Percentiles rank a stretch among this genome's conserved stretches.
Conservation (phyloP, 495 filamentous ascomycete species). For the Daldinia vernicosa region DNA sequence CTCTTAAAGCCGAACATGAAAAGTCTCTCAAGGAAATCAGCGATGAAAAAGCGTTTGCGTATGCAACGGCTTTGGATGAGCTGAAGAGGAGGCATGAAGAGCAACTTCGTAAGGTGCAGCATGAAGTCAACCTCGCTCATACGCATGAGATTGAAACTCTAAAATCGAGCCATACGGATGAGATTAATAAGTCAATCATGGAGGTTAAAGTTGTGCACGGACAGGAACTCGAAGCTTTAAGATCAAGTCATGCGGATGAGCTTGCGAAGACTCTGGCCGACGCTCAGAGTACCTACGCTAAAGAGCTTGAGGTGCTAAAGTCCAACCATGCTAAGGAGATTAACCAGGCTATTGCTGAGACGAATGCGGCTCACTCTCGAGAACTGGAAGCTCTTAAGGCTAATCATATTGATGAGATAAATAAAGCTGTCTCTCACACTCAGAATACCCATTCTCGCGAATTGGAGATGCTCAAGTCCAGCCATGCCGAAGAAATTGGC, state of each 20-base stretch:
- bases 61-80: slow-evolving; percentile 54
- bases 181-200: slow-evolving; percentile 45
- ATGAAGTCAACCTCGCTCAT: slow-evolving; percentile 49
- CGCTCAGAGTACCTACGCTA: slow-evolving; percentile 43
- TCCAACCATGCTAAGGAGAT: slow-evolving; percentile 49
- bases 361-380: slow-evolving; percentile 48
- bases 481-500: slow-evolving; percentile 53
- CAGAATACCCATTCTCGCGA: slow-evolving; percentile 45
- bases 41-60: slow-evolving; percentile 57
- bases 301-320: slow-evolving; percentile 53
- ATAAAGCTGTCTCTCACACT: slow-evolving; percentile 39
- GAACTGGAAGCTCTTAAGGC: slow-evolving; percentile 51
- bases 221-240: slow-evolving; percentile 51
- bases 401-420: slow-evolving; percentile 51
- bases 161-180: slow-evolving; percentile 51
- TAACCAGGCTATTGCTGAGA: slow-evolving; percentile 50
- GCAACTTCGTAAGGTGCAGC: slow-evolving; percentile 49
- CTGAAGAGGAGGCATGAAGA: slow-evolving; percentile 57
- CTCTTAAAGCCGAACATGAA: slow-evolving; percentile 55
- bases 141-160: slow-evolving; percentile 53
- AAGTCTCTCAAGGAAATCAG: slow-evolving; percentile 55
- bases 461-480: slow-evolving; percentile 54
- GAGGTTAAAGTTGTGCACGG: slow-evolving; percentile 46
- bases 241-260: slow-evolving; percentile 53
- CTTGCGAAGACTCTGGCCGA: slow-evolving; percentile 48